Conservation (phyloP, 345 rosid species). For the Eucalyptus sp. region DNA sequence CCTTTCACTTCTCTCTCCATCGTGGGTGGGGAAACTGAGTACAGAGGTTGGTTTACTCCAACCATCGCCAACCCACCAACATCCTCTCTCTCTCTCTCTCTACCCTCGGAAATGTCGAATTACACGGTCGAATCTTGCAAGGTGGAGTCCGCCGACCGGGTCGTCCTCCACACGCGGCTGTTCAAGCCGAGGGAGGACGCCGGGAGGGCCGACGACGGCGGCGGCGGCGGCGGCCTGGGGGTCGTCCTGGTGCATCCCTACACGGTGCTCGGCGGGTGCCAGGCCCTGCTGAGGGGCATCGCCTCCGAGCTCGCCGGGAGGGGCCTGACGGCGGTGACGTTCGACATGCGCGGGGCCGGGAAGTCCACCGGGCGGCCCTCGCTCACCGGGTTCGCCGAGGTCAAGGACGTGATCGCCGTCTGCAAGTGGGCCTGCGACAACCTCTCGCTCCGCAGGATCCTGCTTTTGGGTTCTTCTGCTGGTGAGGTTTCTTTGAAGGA, state of each 20-base stretch:
- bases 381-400: constrained; percentile 71
- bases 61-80: not conserved
- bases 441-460: constrained; percentile 39
- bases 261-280: constrained; percentile 79
- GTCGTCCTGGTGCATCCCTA: constrained; percentile 86
- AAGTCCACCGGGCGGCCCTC: constrained; percentile 82
- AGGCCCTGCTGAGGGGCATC: constrained; percentile 61
- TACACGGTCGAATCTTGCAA: constrained; percentile 6
- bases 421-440: constrained; percentile 58
- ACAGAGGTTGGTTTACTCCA: not conserved
- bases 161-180: constrained; percentile 4
- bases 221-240: constrained; percentile 8
- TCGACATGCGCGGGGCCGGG: constrained; percentile 91
- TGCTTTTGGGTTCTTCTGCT: constrained; percentile 90
- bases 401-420: constrained; percentile 75
- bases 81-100: not conserved
- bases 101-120: not conserved
- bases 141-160: not conserved
- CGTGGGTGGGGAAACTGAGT: not conserved
- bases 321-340: constrained; percentile 62
- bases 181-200: constrained; percentile 42
- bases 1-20: not conserved
- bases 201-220: not conserved
- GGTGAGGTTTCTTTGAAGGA: constrained; percentile 20
- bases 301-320: constrained; percentile 50